Base-by-base conservation (phyloP, 164 flowering plant species). In the Berberis thunbergii region DNA sequence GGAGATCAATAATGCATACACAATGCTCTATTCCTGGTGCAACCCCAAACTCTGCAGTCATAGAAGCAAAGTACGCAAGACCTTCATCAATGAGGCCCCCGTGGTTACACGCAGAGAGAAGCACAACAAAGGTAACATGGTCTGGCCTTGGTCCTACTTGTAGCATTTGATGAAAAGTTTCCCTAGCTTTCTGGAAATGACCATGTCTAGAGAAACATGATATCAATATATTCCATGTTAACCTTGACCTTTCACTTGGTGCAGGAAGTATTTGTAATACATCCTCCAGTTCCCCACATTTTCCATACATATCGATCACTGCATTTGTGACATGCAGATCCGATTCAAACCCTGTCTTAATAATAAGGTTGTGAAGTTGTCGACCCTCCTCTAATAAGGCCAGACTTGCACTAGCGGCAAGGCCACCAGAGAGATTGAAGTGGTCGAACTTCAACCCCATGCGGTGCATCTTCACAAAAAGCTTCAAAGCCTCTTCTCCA, bases 91-190 rank as follows among this genome's bases (percentile, higher is more conserved):
- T 90, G 8, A 91, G 71, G 39, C 97, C 97, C 1, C 84, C 89
- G 76, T 89, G 97, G 72, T 73, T 89, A 67, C 97, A 91, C 0
- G 94, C 96, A 61, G 91, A 83, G 26, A 91, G 80, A 68, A 91
- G 90, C 43, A 88, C 80, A 41, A 89, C 89, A 76, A 87, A 89
- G 41, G 94, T 84, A 49, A 89, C 90, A 69, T 81, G 85, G 57
- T 84, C 83, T 40, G 96, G 94, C 63, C 72, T 77, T 13, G 66
- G 26, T 8, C 91, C 91, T 4, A 65, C 58, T 43, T 74, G 54
- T 10, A 81, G 67, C 96, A 91, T 88, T 61, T 86, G 82, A 60
- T 76, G 78, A 69, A 91, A 91, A 49, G 84, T 70, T 72, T 82
- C 84, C 66, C 54, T 71, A 43, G 88, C 96, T 70, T 80, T 74